Conservation (phyloP, 345 rosid genomes). For the Heritiera fomes region DNA sequence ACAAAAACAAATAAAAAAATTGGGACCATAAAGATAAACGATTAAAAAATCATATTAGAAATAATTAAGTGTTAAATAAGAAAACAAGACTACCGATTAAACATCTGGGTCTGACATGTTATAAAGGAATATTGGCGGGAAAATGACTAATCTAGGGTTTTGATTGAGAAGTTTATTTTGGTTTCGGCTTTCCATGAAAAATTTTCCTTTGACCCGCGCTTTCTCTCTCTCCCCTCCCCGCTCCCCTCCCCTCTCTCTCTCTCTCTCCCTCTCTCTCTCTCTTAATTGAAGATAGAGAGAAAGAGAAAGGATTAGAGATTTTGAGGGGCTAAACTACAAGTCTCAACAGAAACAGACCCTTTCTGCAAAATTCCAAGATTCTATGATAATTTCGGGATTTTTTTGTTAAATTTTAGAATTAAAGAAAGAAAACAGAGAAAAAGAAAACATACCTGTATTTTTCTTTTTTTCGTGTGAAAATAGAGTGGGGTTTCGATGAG, state of each 20-base stretch:
- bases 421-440: not conserved
- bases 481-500: constrained; percentile 19
- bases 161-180: not conserved
- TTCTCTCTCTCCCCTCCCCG: constrained; percentile 17
- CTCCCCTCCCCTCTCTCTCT: not conserved
- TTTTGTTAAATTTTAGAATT: not conserved
- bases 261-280: not conserved
- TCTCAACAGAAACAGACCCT: constrained; percentile 37
- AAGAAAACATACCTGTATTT: constrained; percentile 8
- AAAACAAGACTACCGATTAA: not conserved
- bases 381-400: not conserved
- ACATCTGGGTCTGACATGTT: not conserved
- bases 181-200: not conserved
- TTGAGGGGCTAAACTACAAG: constrained; percentile 25
- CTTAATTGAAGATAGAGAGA: constrained; percentile 22
- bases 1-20: not conserved
- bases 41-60: constrained; percentile 15
- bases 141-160: constrained; percentile 48
- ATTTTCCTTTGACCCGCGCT: constrained; percentile 19
- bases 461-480: not conserved
- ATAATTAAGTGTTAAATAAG: not conserved
- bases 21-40: not conserved
- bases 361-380: constrained; percentile 11
- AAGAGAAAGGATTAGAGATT: not conserved
- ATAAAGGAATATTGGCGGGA: constrained; percentile 31